Percentiles rank a stretch among this genome's conserved stretches.
These are phyloP conservation scores for Proliferodiscus dingleyae DNA, from an alignment of 2,329 filamentous ascomycete genomes.

Conservation along the genomic window DNA sequence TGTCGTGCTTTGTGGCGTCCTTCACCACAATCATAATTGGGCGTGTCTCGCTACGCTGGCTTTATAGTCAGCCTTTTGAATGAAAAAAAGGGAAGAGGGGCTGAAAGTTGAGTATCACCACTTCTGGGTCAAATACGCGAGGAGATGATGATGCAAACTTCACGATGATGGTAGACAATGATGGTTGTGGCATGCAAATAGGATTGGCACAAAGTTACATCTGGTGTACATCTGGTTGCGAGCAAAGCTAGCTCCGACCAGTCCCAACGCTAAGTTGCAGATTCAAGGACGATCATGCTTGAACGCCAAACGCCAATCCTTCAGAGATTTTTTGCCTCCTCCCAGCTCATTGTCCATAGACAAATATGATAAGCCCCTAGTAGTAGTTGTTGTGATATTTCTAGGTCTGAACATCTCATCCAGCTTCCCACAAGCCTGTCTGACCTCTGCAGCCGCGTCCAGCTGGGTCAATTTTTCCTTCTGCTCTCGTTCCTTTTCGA, in stretches of 20 bases:
- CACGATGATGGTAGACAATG: no score
- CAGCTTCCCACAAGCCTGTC: constrained; percentile 25
- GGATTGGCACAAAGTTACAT: constrained; percentile 20
- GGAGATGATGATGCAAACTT: no score
- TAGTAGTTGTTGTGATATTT: constrained; percentile 7
- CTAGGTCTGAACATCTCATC: constrained; percentile 24
- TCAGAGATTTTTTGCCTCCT: constrained; percentile 27
- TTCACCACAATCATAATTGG: no score
- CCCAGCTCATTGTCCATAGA: constrained; percentile 7
- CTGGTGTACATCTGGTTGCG: constrained; percentile 15
- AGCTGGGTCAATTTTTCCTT: constrained; percentile 19
- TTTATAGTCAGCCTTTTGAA: no score
- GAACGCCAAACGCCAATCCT: constrained; percentile 27
- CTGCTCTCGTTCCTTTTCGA: constrained; percentile 24
- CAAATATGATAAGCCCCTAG: constrained; percentile 12
- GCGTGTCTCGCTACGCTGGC: no score
- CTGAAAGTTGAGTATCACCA: no score
- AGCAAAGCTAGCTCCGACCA: neutral
- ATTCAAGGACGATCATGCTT: constrained; percentile 8
- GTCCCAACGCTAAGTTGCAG: constrained; percentile 13
- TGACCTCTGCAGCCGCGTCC: constrained; percentile 27
- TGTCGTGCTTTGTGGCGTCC: no score
- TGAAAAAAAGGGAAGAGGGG: no score
- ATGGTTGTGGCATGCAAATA: no score
- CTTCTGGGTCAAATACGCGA: no score